Evolutionary conservation across 2,329 filamentous ascomycete species (phyloP), one percentile per base, ranked within the genome.

Genomic region (Fulvia fulva): DNA sequence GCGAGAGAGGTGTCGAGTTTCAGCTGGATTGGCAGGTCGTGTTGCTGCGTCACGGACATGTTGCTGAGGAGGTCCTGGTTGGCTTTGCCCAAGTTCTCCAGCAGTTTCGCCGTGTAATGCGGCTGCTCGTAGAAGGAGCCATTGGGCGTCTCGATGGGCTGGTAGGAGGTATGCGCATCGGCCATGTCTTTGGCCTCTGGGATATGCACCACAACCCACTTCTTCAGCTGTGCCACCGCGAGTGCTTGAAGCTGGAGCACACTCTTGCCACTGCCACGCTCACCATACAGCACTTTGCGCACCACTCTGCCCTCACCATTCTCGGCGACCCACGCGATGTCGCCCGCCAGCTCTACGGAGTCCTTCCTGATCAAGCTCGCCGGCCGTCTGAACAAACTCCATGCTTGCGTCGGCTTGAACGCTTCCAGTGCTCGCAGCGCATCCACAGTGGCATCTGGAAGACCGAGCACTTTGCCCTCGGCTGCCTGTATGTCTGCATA

Each of bases 111-210:
- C 30, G 84, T 87, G 74, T 93, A 94, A 49, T 83, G 80, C 34
- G 89, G 88, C 77, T 97, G 94, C 60, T 86, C 81, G 77, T 92
- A 97, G 59, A 80, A 75, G 12, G 74, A 71, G 11, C 66, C 62
- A 6, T 75, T 70, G 21, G 78, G 76, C 46, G 81, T 81, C 23
- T 83, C 81, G 57, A 92, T 78, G 1, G 87, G 85, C 1, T 85
- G 81, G 76, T 97, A 99, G 60, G 91, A 87, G 43, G 90, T 95
- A 69, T 88, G 83, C 51, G 86, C 91, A 63, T 87, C 89, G 63
- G 88, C 87, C 50, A 97, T 79, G 56, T 96, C 92, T 70, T 92
- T 87, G 55, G 85, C 93, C 90, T 99, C 91, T 37, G 94, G 92
- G 53, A 97, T 82, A 70, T 90, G 88, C 58, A 99, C 81, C 49